Base-by-base conservation (phyloP, 352 stramenopile species). In the Plasmopara viticola region DNA sequence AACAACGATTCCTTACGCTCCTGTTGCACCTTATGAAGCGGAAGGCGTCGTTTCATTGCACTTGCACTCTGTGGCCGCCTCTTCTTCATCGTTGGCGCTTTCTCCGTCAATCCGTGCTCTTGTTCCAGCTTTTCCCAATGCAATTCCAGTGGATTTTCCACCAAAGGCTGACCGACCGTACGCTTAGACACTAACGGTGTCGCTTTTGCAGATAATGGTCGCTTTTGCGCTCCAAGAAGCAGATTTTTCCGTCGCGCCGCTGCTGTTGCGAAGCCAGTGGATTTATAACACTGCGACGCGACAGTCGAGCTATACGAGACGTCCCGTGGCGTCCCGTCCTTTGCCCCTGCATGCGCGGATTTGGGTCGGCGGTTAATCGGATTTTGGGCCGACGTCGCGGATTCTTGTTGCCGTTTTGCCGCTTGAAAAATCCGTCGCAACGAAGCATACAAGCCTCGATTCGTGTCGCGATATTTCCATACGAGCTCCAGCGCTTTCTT, bases 401-500 rank as follows among this genome's bases (percentile, higher is more conserved):
- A 58, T 48, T 81, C 58, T 28, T 80, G 62, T 45, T 87, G 85
- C 46, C 66, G 67, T 61, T 84, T 91, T 1, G 81, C 78, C 37
- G 84, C 75, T 9, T 72, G 44, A 33, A 88, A 86, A n/a, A 84
- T 86, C 35, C 79, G 72, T 39, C 87, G 74, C 48, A 89, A 91
- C 10, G 81, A 89, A 6, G 72, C 64, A 47, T 66, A 87, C 1
- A 91, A 55, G 5, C 72, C 66, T 13, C 62, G 54, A 20, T 91
- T 89, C n/a, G 62, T 72, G 6, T 81, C 74, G 14, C 68, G 64
- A 53, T 84, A 87, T 43, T 74, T 79, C 51, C 57, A 72, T 18
- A 84, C 73, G 4, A 91, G 62, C 43, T 91, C 75, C 9, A 89
- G 56, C 1, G 81, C 77, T 49, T 91, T 89, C 58, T 88, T 88